These are phyloP conservation scores for Castanospermum australe DNA, from an alignment of 306 rosid species.

Conservation along the genomic window DNA sequence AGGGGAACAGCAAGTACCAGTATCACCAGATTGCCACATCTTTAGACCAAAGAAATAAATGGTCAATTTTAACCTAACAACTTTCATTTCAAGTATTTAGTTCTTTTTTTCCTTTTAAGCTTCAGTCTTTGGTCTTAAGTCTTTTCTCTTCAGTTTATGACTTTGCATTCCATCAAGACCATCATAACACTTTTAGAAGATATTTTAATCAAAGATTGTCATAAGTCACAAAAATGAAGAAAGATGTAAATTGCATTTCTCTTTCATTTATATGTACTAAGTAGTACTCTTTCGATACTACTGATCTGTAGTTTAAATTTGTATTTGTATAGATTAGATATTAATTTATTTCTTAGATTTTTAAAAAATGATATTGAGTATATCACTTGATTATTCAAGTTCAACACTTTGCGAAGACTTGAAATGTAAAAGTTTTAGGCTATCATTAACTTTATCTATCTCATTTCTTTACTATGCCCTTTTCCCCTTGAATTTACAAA, in stretches of 20 bases:
- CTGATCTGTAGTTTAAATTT: too few relatives aligned
- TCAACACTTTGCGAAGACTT: too few relatives aligned
- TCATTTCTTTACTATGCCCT: not conserved
- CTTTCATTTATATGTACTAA: too few relatives aligned
- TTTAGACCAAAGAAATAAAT: not conserved
- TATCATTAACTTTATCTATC: too few relatives aligned
- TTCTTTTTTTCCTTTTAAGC: not conserved
- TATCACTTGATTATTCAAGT: too few relatives aligned
- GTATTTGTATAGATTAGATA: too few relatives aligned
- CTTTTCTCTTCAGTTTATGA: not conserved
- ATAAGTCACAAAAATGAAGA: not conserved
- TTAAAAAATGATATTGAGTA: too few relatives aligned
- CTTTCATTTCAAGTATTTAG: not conserved
- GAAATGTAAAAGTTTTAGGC: too few relatives aligned
- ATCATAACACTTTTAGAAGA: not conserved
- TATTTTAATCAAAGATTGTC: not conserved
- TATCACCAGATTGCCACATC: not conserved
- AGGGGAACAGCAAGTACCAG: not conserved
- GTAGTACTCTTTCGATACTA: too few relatives aligned
- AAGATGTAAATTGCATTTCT: not conserved
- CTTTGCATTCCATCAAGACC: too few relatives aligned
- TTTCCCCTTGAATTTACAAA: not conserved
- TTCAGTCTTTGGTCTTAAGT: not conserved
- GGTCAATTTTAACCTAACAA: not conserved
- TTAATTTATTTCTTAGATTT: too few relatives aligned